phyloP scores from a whole-genome alignment of 1,284 basidiomycete genomes.

The Paramarasmius palmivorus region DNA sequence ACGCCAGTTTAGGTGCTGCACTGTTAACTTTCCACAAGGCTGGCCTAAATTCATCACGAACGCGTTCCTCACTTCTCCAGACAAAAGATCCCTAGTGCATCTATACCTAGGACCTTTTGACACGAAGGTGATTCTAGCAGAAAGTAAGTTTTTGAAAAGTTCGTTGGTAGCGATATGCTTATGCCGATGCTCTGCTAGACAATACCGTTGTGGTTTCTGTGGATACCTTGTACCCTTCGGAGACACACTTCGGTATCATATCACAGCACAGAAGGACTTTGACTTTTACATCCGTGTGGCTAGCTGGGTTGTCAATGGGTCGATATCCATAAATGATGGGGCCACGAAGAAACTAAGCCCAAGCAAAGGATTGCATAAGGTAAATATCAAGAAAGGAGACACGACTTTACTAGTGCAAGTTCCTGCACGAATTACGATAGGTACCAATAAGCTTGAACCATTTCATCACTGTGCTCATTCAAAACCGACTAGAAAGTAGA shows the following conservation, averaged over 20 bases:
- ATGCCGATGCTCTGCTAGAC: slow-evolving; percentile 23
- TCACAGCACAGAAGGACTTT: slow-evolving; percentile 47
- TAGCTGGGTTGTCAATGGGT: slow-evolving; percentile 52
- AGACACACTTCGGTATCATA: slow-evolving; percentile 48
- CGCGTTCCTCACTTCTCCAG: slow-evolving; percentile 51
- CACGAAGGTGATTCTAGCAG: slow-evolving; percentile 41
- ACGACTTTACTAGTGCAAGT: slow-evolving; percentile 47
- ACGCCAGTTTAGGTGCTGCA: slow-evolving; percentile 46
- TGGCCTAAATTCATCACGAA: slow-evolving; percentile 63
- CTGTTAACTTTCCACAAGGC: slow-evolving; percentile 61
- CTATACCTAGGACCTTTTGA: slow-evolving; percentile 56
- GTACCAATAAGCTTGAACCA: slow-evolving; percentile 25
- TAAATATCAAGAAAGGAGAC: slow-evolving; percentile 41
- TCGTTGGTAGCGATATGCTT: background rate
- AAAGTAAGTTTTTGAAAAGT: slow-evolving; percentile 27
- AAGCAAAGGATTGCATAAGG: slow-evolving; percentile 47
- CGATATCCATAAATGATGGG: slow-evolving; percentile 47
- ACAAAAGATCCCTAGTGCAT: slow-evolving; percentile 50
- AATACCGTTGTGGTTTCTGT: slow-evolving; percentile 47
- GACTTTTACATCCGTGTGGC: slow-evolving; percentile 57
- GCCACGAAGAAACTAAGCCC: slow-evolving; percentile 36
- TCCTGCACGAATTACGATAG: slow-evolving; percentile 49
- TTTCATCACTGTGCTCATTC: slow-evolving; percentile 5
- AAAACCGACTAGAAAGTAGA: slow-evolving; percentile 40
- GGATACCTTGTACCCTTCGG: slow-evolving; percentile 61